Percentiles rank a stretch among this genome's conserved stretches.
Conservation (phyloP, 2,329 filamentous ascomycete species). For the Curvularia sp. region DNA sequence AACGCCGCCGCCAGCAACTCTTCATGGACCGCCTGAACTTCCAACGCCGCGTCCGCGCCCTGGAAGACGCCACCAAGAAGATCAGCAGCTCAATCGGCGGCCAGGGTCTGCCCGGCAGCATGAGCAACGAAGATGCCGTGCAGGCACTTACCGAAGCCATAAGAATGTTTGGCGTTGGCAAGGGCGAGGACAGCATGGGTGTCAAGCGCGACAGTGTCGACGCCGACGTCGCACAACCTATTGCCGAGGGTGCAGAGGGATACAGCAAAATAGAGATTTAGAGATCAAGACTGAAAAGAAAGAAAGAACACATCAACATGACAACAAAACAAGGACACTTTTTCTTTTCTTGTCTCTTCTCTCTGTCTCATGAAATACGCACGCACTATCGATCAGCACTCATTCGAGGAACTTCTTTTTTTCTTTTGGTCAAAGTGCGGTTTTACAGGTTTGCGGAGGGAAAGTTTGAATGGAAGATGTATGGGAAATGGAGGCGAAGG, state of each 20-base stretch:
- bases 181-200: conserved; percentile 46
- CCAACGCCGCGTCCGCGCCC: conserved; percentile 82
- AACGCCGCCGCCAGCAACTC: conserved; percentile 88
- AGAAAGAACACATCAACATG: background rate
- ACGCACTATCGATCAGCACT: too few species aligned
- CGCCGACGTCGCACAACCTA: conserved; percentile 35
- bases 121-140: conserved; percentile 45
- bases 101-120: conserved; percentile 40
- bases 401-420: too few species aligned
- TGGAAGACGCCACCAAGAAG: conserved; percentile 75
- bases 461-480: too few species aligned
- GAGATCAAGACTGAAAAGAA: background rate
- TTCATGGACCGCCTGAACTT: conserved; percentile 92
- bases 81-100: conserved; percentile 42
- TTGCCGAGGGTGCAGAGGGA: conserved; percentile 44
- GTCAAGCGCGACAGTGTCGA: conserved; percentile 41
- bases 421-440: too few species aligned
- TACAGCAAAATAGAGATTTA: conserved; percentile 48
- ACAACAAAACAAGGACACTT: background rate
- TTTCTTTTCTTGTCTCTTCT: background rate
- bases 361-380: background rate
- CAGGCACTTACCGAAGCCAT: conserved; percentile 46
- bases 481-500: too few species aligned
- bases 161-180: conserved; percentile 44
- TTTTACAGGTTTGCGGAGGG: too few species aligned